Evolutionary conservation across 192 early-diverging fungal species (phyloP).

Genomic region (Pecoramyces ruminantium): DNA sequence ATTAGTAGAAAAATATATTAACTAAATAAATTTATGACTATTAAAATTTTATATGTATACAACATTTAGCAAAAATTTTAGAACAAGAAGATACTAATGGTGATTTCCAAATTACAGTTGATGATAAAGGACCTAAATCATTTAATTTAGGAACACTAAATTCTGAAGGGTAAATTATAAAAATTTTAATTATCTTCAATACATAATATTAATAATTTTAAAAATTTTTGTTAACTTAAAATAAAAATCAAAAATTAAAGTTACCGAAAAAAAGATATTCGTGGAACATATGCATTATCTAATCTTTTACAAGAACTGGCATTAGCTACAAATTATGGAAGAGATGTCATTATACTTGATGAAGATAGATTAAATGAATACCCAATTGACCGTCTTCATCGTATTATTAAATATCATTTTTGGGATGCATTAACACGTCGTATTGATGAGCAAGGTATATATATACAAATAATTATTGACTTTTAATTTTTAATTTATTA

Average conservation of each 20-base stretch:
- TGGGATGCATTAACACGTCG: conserved; percentile 91
- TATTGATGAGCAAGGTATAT: conserved; percentile 39
- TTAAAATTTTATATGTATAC: too few relatives aligned
- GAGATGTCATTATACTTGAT: conserved; percentile 73
- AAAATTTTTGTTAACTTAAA: too few relatives aligned
- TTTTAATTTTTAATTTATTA: background rate
- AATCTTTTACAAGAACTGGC: conserved; percentile 92
- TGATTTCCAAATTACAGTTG: conserved; percentile 85
- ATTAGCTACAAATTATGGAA: conserved; percentile 69
- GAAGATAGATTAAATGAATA: conserved; percentile 85
- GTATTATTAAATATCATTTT: conserved; percentile 83
- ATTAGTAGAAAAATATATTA: too few relatives aligned
- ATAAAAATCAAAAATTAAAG: too few relatives aligned
- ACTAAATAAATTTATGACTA: too few relatives aligned
- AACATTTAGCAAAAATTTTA: conserved; percentile 30
- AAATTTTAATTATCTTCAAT: too few relatives aligned
- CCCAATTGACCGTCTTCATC: conserved; percentile 71
- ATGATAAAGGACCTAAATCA: conserved; percentile 79
- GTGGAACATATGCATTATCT: conserved; percentile 87
- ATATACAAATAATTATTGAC: too few relatives aligned
- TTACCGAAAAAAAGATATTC: conserved; percentile 66
- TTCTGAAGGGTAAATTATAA: conserved; percentile 52
- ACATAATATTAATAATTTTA: too few relatives aligned
- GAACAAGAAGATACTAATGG: conserved; percentile 91
- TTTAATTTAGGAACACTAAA: conserved; percentile 70